phyloP scores from a whole-genome alignment of 1,284 basidiomycete species.

The Marasmius tenuissimus region DNA sequence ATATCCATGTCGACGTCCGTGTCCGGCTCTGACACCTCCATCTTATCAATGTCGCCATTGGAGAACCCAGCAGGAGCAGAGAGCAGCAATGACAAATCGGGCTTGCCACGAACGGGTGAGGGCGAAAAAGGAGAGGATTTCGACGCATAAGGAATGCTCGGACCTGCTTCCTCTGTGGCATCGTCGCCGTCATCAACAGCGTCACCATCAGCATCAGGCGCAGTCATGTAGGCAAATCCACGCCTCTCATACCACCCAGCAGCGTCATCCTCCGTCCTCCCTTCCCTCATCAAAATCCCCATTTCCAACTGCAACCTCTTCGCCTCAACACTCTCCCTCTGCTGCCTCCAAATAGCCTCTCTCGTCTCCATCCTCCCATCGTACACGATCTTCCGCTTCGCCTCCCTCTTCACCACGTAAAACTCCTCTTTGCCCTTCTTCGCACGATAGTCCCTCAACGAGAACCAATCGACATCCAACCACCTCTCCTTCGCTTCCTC shows the following conservation, averaged over 20 bases:
- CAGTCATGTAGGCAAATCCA: background rate
- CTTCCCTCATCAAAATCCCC: background rate
- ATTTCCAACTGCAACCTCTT: background rate
- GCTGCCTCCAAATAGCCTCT: background rate
- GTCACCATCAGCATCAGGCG: background rate
- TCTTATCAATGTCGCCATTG: too few relatives aligned
- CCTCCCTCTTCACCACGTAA: background rate
- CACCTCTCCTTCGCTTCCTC: background rate
- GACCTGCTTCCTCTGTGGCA: background rate
- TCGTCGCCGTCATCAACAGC: background rate
- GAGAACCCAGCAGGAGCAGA: too few relatives aligned
- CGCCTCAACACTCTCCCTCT: background rate
- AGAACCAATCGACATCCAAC: conserved; percentile 1
- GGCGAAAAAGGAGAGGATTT: background rate
- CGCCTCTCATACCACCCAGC: background rate
- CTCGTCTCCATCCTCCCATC: background rate
- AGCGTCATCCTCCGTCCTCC: background rate
- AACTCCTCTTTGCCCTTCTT: background rate
- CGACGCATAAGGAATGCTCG: background rate
- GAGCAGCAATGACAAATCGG: too few relatives aligned
- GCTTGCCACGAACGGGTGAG: background rate
- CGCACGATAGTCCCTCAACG: background rate
- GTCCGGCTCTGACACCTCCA: too few relatives aligned
- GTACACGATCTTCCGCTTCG: background rate
- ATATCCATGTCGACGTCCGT: too few relatives aligned